A percentile compares a stretch with the other conserved stretches of the same genome.
Conservation (phyloP, 1,284 basidiomycete species). For the Acaromyces ingoldii region DNA sequence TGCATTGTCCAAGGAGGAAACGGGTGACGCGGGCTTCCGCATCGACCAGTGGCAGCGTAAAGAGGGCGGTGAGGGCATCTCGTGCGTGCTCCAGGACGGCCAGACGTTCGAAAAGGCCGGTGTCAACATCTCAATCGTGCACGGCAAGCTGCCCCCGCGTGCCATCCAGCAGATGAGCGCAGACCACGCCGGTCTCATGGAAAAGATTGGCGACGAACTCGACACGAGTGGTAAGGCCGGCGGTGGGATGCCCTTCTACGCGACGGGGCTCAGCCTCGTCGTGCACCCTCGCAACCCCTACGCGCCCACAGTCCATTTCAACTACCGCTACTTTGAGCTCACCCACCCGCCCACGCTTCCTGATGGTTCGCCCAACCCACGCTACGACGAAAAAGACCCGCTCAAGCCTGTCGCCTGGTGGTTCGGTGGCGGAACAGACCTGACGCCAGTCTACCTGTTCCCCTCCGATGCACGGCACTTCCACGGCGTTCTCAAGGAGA, state of each 20-base stretch:
- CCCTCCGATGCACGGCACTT: constrained; percentile 82
- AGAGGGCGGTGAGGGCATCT: constrained; percentile 78
- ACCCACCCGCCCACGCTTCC: constrained; percentile 45
- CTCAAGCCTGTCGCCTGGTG: constrained; percentile 78
- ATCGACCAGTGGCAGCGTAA: constrained; percentile 80
- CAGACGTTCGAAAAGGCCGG: constrained; percentile 87
- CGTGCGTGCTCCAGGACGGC: constrained; percentile 76
- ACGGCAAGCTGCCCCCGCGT: constrained; percentile 77
- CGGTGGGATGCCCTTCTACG: constrained; percentile 79
- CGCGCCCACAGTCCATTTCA: constrained; percentile 77
- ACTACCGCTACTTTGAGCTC: constrained; percentile 92
- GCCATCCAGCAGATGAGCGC: constrained; percentile 92
- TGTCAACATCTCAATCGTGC: constrained; percentile 88
- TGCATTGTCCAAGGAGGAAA: constrained; percentile 73
- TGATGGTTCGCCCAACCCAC: constrained; percentile 46
- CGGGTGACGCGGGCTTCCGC: constrained; percentile 61
- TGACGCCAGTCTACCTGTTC: constrained; percentile 90
- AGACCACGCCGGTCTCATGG: constrained; percentile 65
- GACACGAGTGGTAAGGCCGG: constrained; percentile 50
- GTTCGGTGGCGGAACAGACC: constrained; percentile 96
- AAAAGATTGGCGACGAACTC: constrained; percentile 40
- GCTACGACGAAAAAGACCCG: constrained; percentile 38
- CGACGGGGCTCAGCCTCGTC: constrained; percentile 83
- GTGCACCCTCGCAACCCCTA: constrained; percentile 85
- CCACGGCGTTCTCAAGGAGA: constrained; percentile 70